Evolutionary conservation across 495 filamentous ascomycete species (phyloP).

Genomic region (Baudoinia panamericana): DNA sequence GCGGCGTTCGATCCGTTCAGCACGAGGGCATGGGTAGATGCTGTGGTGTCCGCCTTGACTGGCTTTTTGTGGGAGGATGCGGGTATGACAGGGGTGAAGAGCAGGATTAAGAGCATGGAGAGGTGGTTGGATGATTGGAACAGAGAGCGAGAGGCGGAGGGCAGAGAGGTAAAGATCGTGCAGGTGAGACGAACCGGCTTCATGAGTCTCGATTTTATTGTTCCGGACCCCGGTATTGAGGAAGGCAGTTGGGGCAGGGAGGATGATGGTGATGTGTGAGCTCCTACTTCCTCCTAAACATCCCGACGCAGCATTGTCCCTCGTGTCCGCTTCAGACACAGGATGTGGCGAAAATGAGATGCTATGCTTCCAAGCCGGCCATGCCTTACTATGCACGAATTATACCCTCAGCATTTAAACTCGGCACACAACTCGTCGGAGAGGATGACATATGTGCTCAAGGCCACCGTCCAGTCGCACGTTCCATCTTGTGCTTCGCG

Average conservation of each 20-base stretch:
- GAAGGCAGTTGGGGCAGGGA: slow-evolving; percentile 2
- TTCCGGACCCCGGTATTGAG: slow-evolving; percentile 24
- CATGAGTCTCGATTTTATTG: slow-evolving; percentile 21
- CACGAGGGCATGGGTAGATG: slow-evolving; percentile 10
- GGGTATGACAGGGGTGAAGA: slow-evolving; percentile 36
- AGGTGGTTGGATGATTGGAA: slow-evolving; percentile 19
- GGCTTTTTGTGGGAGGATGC: slow-evolving; percentile 91
- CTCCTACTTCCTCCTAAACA: no score
- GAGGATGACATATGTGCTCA: no score
- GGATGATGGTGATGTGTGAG: no score
- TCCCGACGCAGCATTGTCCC: no score
- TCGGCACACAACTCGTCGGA: no score
- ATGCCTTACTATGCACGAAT: no score
- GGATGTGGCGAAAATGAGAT: no score
- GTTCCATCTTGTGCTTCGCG: no score
- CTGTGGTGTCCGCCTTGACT: slow-evolving; percentile 38
- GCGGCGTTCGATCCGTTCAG: slow-evolving; percentile 16
- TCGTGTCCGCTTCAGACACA: no score
- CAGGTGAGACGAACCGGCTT: slow-evolving; percentile 16
- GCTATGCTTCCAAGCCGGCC: no score
- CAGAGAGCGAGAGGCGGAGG: slow-evolving; percentile 5
- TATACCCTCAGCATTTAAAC: no score
- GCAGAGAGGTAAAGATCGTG: slow-evolving; percentile 18
- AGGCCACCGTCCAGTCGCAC: no score
- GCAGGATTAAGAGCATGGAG: slow-evolving; percentile 10